Evolutionary conservation across 2,329 filamentous ascomycete genomes (phyloP).

Genomic region (Alternaria tenuissima): DNA sequence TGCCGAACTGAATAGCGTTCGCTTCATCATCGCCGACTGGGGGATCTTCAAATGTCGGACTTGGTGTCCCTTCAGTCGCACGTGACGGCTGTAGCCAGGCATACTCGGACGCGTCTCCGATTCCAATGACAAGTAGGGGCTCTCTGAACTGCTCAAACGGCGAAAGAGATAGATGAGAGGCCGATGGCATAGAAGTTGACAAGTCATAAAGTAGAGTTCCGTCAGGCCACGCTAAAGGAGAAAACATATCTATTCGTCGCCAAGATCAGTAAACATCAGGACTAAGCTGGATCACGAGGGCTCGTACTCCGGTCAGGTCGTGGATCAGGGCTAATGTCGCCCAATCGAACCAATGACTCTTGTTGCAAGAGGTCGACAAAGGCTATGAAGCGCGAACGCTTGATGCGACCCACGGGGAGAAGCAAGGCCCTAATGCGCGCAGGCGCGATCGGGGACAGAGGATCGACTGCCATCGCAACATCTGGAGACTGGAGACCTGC

Average conservation of each 20-base stretch:
- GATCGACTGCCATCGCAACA: slow-evolving; percentile 84
- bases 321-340: slow-evolving; percentile 85
- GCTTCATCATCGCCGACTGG: slow-evolving; percentile 39
- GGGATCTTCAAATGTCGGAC: slow-evolving; percentile 18
- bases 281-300: slow-evolving; percentile 25
- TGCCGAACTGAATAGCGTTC: slow-evolving; percentile 63
- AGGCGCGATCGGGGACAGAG: slow-evolving; percentile 83
- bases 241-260: slow-evolving; percentile 80
- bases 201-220: slow-evolving; percentile 90
- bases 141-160: slow-evolving; percentile 93
- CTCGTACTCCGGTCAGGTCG: slow-evolving; percentile 83
- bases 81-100: slow-evolving; percentile 54
- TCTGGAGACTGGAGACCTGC: slow-evolving; percentile 42
- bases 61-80: slow-evolving; percentile 24
- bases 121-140: slow-evolving; percentile 80
- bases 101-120: slow-evolving; percentile 80
- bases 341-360: slow-evolving; percentile 82
- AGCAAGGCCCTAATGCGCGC: slow-evolving; percentile 89
- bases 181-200: slow-evolving; percentile 78
- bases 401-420: slow-evolving; percentile 86
- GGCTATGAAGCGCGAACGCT: slow-evolving; percentile 76
- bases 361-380: slow-evolving; percentile 81
- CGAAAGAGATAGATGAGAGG: slow-evolving; percentile 78
- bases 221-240: slow-evolving; percentile 83
- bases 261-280: slow-evolving; percentile 44